Conservation (phyloP, 2,329 filamentous ascomycete genomes). For the Apiospora pterosperma region DNA sequence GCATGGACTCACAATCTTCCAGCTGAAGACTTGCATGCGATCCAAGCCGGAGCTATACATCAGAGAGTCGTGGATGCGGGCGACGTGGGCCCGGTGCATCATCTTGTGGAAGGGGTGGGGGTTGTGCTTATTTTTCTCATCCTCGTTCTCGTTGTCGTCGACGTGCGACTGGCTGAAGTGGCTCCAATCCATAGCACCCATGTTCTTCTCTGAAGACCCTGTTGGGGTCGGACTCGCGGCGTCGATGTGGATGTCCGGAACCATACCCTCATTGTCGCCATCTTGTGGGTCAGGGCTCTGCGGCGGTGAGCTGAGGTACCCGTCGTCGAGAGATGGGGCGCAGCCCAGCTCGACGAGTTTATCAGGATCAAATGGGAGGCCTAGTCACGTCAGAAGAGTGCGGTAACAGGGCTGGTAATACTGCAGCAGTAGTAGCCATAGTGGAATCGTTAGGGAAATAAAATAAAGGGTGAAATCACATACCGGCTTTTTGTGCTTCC, state of each 20-base stretch:
- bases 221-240: conserved; percentile 21
- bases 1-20: conserved; percentile 49
- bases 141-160: neutral
- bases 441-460: no score
- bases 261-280: conserved; percentile 3
- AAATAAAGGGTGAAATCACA: neutral
- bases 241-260: conserved; percentile 33
- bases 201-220: conserved; percentile 5
- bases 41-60: conserved; percentile 59
- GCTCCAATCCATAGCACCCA: conserved; percentile 10
- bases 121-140: conserved; percentile 11
- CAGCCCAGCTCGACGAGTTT: conserved; percentile 68
- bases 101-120: conserved; percentile 49
- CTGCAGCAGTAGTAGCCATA: neutral
- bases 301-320: conserved; percentile 4
- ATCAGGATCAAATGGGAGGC: conserved; percentile 65
- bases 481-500: conserved; percentile 57
- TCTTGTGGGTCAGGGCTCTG: conserved; percentile 7
- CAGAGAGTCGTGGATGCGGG: conserved; percentile 68
- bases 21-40: conserved; percentile 55
- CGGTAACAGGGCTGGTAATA: neutral
- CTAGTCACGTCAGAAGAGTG: neutral
- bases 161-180: conserved; percentile 12
- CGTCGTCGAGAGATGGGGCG: conserved; percentile 38
- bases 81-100: conserved; percentile 53